Conservation (phyloP, 768 basidiomycete species). For the Suillus sp. region DNA sequence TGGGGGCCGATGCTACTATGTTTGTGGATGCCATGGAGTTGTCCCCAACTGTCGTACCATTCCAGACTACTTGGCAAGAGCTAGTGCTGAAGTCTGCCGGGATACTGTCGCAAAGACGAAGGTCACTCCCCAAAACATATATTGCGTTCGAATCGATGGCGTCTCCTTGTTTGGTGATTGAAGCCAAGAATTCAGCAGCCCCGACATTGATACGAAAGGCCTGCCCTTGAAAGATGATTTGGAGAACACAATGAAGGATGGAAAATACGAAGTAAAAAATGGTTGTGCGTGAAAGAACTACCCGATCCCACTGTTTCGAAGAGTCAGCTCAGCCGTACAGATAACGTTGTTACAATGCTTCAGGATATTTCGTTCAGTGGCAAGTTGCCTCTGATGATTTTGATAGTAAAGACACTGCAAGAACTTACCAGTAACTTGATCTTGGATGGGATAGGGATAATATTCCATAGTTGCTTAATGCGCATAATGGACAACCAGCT, state of each 20-base stretch:
- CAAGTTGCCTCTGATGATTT: not conserved
- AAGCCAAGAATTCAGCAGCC: constrained; percentile 54
- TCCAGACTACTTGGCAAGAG: constrained; percentile 60
- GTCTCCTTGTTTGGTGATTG: constrained; percentile 52
- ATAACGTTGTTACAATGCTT: not conserved
- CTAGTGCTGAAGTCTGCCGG: constrained; percentile 37
- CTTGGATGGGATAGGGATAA: constrained; percentile 40
- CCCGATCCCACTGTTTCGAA: constrained; percentile 58
- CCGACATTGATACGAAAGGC: constrained; percentile 66
- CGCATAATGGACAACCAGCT: constrained; percentile 35
- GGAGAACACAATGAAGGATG: constrained; percentile 62
- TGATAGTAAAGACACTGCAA: not conserved
- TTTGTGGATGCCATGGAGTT: constrained; percentile 6
- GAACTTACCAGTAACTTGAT: constrained; percentile 51
- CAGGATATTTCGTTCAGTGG: not conserved
- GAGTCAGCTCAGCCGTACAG: not conserved
- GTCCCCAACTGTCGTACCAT: constrained; percentile 33
- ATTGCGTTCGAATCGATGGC: constrained; percentile 42
- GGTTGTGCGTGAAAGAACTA: constrained; percentile 69
- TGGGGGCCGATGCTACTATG: not conserved
- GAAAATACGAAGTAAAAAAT: constrained; percentile 69
- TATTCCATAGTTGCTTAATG: constrained; percentile 40
- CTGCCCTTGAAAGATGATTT: constrained; percentile 67
- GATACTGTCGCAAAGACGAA: constrained; percentile 60
- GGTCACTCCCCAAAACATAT: constrained; percentile 50